These are phyloP conservation scores for Juncus inflexus DNA, from an alignment of 176 grass and related monocot species.

Conservation along the genomic window DNA sequence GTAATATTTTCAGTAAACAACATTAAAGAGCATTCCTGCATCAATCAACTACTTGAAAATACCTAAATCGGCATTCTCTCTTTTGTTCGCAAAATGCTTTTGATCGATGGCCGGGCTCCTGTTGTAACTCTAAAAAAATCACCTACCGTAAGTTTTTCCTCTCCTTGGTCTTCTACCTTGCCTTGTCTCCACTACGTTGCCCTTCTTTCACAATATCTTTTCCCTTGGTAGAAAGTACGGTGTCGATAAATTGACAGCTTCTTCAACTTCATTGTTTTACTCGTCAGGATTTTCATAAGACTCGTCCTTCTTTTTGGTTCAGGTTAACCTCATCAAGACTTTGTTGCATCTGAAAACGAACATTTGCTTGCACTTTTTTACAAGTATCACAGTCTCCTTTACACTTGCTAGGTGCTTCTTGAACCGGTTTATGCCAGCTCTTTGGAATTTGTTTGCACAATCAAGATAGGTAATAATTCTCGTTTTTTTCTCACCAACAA, in stretches of 20 bases:
- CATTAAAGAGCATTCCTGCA: slow-evolving; percentile 21
- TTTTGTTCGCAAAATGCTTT: slow-evolving; percentile 2
- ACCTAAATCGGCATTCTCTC: neutral
- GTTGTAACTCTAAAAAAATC: neutral
- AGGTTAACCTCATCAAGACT: too few relatives aligned
- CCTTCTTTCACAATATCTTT: neutral
- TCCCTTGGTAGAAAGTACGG: neutral
- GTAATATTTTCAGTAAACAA: slow-evolving; percentile 2
- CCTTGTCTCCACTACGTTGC: neutral
- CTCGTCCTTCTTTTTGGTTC: neutral
- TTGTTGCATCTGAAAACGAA: slow-evolving; percentile 1
- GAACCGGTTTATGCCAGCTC: too few relatives aligned
- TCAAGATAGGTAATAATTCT: too few relatives aligned
- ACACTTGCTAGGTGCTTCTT: neutral
- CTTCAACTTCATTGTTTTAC: neutral
- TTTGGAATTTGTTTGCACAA: too few relatives aligned
- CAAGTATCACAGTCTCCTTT: neutral
- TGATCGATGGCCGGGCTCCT: neutral
- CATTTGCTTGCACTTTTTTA: neutral
- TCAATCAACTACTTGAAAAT: slow-evolving; percentile 16
- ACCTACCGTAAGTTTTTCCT: neutral
- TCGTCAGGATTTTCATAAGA: neutral
- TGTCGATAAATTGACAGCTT: neutral
- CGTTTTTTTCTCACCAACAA: too few relatives aligned
- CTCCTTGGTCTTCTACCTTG: neutral